phyloP scores from a whole-genome alignment of 129 eudicot species.

The Flaveria linearis region DNA sequence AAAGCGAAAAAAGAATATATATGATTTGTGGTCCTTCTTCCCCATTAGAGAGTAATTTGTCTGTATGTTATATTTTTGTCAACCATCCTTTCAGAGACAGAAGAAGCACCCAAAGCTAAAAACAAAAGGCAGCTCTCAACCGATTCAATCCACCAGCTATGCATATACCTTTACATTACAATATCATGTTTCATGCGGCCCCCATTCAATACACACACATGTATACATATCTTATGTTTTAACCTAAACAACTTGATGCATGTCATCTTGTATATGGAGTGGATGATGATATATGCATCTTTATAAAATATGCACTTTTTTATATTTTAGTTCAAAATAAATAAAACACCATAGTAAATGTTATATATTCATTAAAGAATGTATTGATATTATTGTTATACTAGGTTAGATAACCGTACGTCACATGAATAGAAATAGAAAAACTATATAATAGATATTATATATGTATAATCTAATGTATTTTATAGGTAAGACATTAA shows the following conservation, averaged over 20 bases:
- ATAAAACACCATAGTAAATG: not conserved
- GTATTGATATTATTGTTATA: not conserved
- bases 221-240: conserved; percentile 10
- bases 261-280: conserved; percentile 24
- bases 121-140: conserved; percentile 63
- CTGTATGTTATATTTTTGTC: conserved; percentile 38
- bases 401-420: too few species aligned
- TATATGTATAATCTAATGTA: too few species aligned
- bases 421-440: too few species aligned
- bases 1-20: conserved; percentile 7
- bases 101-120: conserved; percentile 59
- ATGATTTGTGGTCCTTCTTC: conserved; percentile 43
- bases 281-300: not conserved
- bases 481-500: too few species aligned
- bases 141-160: conserved; percentile 42
- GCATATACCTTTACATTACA: conserved; percentile 19
- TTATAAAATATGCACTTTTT: not conserved
- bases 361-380: not conserved
- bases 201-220: conserved; percentile 23
- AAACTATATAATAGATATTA: too few species aligned
- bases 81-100: conserved; percentile 41
- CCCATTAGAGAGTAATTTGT: conserved; percentile 37
- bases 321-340: not conserved
- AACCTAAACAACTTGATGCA: conserved; percentile 22
- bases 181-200: conserved; percentile 12